Evolutionary conservation across 169 alveolate species (phyloP), one percentile per base, ranked within the genome.

Genomic region (Plasmodium berghei): DNA sequence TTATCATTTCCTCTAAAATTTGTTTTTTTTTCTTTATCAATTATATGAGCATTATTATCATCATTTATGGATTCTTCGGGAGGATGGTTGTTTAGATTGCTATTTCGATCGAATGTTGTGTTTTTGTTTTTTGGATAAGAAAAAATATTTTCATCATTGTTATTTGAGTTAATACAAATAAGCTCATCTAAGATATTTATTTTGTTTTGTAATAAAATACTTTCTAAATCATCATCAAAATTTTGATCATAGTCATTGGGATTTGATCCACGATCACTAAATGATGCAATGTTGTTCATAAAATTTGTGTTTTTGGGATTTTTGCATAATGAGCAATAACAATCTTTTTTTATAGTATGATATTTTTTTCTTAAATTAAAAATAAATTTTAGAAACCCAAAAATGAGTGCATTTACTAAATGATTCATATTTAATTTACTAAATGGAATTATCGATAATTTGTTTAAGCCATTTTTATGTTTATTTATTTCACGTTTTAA

Each of bases 371-470:
- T 77, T 45, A 77, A 77, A 83, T 66, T 69, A 18, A 83, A 83
- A 34, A 83, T 72, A 56, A 83, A 83, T 69, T 83, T 83, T 49
- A 83, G 9, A 54, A 83, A 83, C 0, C 90, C 71, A 83, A 69
- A 70, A n/a, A 83, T 83, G 10, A 83, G 24, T 1, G 86, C 90
- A 56, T 70, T 54, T 6, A 69, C 42, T 42, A 83, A 71, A 20
- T 83, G 80, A 42, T 54, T 83, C 64, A 83, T 83, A 34, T 67
- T 66, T 72, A 83, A 16, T 72, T 69, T 83, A 24, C 90, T 83
- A 49, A 83, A 83, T 9, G 90, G 90, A 28, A 83, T 83, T 22
- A 83, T 83, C 2, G 83, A 72, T 16, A 83, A 40, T n/a, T 83
- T 83, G 14, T 70, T 83, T 9, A 83, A 49, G 0, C 90, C 90